A percentile compares a stretch with the other conserved stretches of the same genome.
Evolutionary conservation across 306 rosid genomes (phyloP).

Genomic region (Trifolium repens): DNA sequence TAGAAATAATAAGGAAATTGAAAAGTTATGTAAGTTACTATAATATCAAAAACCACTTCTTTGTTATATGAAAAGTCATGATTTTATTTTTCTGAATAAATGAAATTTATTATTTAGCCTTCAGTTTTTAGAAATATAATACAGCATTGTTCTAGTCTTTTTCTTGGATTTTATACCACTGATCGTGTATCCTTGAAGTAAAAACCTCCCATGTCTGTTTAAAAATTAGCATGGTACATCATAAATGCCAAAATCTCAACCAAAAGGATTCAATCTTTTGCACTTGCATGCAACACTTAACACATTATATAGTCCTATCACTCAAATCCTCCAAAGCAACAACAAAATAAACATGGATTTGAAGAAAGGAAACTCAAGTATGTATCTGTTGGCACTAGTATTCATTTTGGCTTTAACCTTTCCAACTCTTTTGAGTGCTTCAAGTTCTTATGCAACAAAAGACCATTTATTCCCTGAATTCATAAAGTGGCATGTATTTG

Average conservation of each 20-base stretch:
- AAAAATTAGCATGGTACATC: constrained; percentile 29
- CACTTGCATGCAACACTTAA: not conserved
- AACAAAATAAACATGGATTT: constrained; percentile 9
- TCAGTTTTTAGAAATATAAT: not conserved
- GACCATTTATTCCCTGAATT: constrained; percentile 42
- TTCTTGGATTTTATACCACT: not conserved
- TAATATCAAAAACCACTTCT: not conserved
- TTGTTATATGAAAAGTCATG: not conserved
- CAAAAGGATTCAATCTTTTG: constrained; percentile 23
- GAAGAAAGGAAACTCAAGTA: constrained; percentile 1
- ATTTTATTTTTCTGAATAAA: no score
- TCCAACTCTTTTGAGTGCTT: constrained; percentile 28
- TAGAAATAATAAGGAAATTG: not conserved
- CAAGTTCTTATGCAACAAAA: not conserved
- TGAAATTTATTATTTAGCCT: constrained; percentile 1
- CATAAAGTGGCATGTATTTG: constrained; percentile 52
- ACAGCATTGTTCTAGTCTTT: not conserved
- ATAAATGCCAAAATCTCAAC: constrained; percentile 31
- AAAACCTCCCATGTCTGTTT: constrained; percentile 4
- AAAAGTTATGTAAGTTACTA: not conserved
- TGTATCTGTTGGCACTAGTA: not conserved
- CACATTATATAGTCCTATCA: constrained; percentile 8
- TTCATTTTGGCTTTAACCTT: constrained; percentile 10
- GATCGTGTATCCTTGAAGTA: not conserved
- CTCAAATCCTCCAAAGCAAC: not conserved